Conservation (phyloP, 2,329 filamentous ascomycete genomes). For the Blastomyces gilchristii region DNA sequence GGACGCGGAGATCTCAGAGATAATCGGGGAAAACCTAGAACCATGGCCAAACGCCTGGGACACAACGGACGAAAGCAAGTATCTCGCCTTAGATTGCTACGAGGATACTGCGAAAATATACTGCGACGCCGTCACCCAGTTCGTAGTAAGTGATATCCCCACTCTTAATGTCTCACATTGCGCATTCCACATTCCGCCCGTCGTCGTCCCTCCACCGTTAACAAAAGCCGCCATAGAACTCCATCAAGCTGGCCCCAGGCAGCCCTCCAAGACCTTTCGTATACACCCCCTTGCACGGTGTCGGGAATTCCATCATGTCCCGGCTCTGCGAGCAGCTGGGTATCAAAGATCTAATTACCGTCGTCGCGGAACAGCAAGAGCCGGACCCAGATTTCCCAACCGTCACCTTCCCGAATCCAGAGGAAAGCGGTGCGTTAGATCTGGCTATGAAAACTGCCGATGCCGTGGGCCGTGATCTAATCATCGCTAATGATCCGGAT, state of each 20-base stretch:
- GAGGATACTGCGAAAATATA: constrained; percentile 24
- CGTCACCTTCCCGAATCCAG: constrained; percentile 55
- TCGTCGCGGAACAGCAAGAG: constrained; percentile 40
- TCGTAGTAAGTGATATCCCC: constrained; percentile 21
- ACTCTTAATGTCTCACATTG: too few species aligned
- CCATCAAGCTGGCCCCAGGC: background rate
- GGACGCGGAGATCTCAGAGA: constrained; percentile 47
- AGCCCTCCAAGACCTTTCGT: constrained; percentile 30
- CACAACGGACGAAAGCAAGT: constrained; percentile 37
- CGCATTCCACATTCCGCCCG: background rate
- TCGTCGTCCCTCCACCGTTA: background rate
- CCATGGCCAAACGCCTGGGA: constrained; percentile 39
- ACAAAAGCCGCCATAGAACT: background rate
- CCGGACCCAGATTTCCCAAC: constrained; percentile 56
- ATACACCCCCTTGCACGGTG: constrained; percentile 35
- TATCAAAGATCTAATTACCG: constrained; percentile 24
- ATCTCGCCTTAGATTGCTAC: constrained; percentile 22
- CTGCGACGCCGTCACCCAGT: constrained; percentile 23
- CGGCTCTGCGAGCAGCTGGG: constrained; percentile 26
- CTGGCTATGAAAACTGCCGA: constrained; percentile 49
- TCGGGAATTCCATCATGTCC: constrained; percentile 29
- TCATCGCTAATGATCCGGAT: constrained; percentile 56
- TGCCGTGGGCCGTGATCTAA: constrained; percentile 38
- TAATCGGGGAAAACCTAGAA: constrained; percentile 46
- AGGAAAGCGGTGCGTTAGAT: constrained; percentile 53